These are phyloP conservation scores for Erodium chrysanthum DNA, from an alignment of 441 rosid genomes.

Conservation along the genomic window DNA sequence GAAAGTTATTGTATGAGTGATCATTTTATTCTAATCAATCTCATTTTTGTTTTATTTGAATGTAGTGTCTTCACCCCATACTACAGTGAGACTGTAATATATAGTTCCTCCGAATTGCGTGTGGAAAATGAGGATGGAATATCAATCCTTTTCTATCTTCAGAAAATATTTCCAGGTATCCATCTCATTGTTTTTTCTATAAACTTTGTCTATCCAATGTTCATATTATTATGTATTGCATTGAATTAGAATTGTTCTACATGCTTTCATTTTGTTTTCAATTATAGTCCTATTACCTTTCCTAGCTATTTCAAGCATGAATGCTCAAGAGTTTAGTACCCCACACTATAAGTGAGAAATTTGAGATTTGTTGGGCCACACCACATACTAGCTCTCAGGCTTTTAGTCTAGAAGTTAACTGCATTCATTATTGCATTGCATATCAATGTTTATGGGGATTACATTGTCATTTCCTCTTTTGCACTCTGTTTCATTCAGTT, in stretches of 20 bases:
- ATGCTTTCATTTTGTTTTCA: background rate
- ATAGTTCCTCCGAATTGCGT: conserved; percentile 82
- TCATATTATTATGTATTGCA: background rate
- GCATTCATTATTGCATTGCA: background rate
- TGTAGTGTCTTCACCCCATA: conserved; percentile 97
- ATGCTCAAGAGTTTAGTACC: background rate
- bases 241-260: background rate
- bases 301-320: background rate
- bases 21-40: conserved; percentile 17
- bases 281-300: background rate
- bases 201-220: background rate
- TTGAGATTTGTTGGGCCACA: background rate
- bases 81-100: conserved; percentile 98
- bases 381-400: background rate
- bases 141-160: conserved; percentile 94
- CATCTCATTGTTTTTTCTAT: conserved; percentile 17
- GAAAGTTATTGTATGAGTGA: conserved; percentile 5
- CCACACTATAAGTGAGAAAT: background rate
- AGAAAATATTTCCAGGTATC: conserved; percentile 95
- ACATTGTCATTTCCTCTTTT: background rate
- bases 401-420: background rate
- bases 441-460: background rate
- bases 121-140: conserved; percentile 98
- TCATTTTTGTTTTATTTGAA: conserved; percentile 23
- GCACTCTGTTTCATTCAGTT: background rate